Evolutionary conservation across 176 grass and related monocot genomes (phyloP), one percentile per base, ranked within the genome.

Genomic region (Aegilops bicornis): DNA sequence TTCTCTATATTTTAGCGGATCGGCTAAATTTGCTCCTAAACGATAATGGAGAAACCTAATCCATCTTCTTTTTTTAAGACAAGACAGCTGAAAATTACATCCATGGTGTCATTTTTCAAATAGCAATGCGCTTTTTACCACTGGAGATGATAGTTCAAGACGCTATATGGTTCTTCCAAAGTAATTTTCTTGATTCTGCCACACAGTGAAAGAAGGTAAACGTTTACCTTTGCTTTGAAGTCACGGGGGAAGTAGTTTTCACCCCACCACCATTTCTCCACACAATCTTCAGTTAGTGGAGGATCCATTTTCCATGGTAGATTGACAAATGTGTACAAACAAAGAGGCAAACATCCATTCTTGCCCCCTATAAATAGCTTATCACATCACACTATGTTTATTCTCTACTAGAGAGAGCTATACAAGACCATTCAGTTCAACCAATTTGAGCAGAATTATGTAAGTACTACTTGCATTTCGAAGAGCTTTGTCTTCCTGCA

Each of bases 261-360:
- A 62, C 72, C 17, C 7, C 39, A 24, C 87, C 39, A 69, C 24
- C 3, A 3, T 32, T 82, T 82, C 48, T 58, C 50, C n/a, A 40
- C n/a, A 76, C 60, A 76, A 89, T 71, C 79, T 82, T 19, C 30
- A 50, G 62, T 63, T 61, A 90, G 88, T 86, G 88, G 88, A 86
- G 79, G 64, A 78, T 78, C 83, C 79, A 86, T 82, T 86, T 90
- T 77, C 29, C 8, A 64, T 16, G 33, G 16, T 62, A 23, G 0
- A 52, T 39, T 35, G 27, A 3, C 13, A 72, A 39, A 48, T 60
- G 35, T 61, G 33, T 47, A 77, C 19, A 61, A 76, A 16, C 1
- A 74, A 15, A 5, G 43, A 37, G 61, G 45, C 36, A 40, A 43
- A 81, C 70, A 12, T 81, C 47, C 15, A 47, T 61, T 89, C 75